These are phyloP conservation scores for Annulohypoxylon bovei DNA, from an alignment of 495 filamentous ascomycete genomes.

Conservation along the genomic window DNA sequence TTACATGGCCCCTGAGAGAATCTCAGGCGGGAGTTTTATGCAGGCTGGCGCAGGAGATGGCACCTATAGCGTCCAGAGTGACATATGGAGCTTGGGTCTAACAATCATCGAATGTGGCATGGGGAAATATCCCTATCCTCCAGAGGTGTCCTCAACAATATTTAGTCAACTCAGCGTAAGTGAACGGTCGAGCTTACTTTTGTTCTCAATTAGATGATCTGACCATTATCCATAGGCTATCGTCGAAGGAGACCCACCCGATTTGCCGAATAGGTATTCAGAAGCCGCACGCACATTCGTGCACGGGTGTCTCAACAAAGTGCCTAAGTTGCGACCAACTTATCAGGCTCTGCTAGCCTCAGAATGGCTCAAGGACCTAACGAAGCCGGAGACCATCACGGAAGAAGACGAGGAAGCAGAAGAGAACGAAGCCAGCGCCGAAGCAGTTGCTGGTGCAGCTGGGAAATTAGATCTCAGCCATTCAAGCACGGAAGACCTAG, in stretches of 20 bases:
- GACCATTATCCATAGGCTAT: conserved; percentile 75
- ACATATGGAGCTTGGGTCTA: conserved; percentile 96
- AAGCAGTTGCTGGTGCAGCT: conserved; percentile 56
- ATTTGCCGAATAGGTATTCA: conserved; percentile 84
- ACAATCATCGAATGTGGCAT: conserved; percentile 97
- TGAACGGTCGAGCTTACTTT: conserved; percentile 41
- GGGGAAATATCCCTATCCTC: conserved; percentile 95
- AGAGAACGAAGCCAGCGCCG: conserved; percentile 57
- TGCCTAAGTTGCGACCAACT: conserved; percentile 86
- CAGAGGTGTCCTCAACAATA: conserved; percentile 98
- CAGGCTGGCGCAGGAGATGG: conserved; percentile 76
- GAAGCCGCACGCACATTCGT: conserved; percentile 87
- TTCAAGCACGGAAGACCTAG: conserved; percentile 69
- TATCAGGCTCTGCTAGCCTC: conserved; percentile 90
- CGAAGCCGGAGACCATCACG: conserved; percentile 83
- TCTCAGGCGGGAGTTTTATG: conserved; percentile 84
- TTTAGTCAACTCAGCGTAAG: conserved; percentile 97
- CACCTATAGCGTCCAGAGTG: conserved; percentile 97
- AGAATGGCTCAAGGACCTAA: conserved; percentile 82
- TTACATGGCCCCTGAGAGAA: conserved; percentile 99
- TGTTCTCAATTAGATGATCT: conserved; percentile 24
- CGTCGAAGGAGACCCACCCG: conserved; percentile 92
- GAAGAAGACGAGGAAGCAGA: conserved; percentile 75
- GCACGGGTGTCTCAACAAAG: conserved; percentile 88
- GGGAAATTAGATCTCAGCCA: conserved; percentile 53